Percentiles rank a stretch among this genome's conserved stretches.
Evolutionary conservation across 1,139 yeast species (phyloP).

Genomic region (Magnusiomyces suaveolens): DNA sequence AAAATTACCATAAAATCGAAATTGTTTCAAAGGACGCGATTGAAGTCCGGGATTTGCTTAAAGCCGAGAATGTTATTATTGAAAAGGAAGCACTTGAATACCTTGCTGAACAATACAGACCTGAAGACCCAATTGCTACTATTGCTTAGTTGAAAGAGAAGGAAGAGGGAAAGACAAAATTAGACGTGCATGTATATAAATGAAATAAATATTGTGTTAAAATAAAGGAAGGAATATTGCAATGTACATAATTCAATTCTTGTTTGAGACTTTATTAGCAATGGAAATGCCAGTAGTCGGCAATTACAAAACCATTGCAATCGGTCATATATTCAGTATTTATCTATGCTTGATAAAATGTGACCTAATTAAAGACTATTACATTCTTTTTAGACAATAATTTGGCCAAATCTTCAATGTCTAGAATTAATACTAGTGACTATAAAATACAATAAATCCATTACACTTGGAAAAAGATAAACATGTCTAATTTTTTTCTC

Average conservation of each 20-base stretch:
- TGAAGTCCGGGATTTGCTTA: conserved; percentile 74
- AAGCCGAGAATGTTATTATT: conserved; percentile 66
- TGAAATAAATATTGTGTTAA: background rate
- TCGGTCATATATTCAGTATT: no score
- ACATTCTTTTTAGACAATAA: no score
- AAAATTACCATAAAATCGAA: conserved; percentile 43
- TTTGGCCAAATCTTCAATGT: no score
- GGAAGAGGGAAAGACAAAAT: background rate
- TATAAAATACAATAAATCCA: no score
- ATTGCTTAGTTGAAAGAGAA: conserved; percentile 3
- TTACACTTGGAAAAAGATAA: no score
- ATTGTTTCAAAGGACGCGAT: conserved; percentile 68
- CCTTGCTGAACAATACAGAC: conserved; percentile 22
- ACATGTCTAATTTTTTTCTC: no score
- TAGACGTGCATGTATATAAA: background rate
- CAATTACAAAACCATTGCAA: no score
- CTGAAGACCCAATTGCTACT: conserved; percentile 12
- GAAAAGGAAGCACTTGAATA: conserved; percentile 66
- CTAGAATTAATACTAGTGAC: no score
- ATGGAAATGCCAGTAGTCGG: background rate
- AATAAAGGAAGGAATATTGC: background rate
- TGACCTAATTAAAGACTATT: no score
- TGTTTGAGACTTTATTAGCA: background rate
- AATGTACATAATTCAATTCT: background rate
- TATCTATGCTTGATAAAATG: no score